Evolutionary conservation across 305 asterid species (phyloP).

Genomic region (Euphrasia arctica): DNA sequence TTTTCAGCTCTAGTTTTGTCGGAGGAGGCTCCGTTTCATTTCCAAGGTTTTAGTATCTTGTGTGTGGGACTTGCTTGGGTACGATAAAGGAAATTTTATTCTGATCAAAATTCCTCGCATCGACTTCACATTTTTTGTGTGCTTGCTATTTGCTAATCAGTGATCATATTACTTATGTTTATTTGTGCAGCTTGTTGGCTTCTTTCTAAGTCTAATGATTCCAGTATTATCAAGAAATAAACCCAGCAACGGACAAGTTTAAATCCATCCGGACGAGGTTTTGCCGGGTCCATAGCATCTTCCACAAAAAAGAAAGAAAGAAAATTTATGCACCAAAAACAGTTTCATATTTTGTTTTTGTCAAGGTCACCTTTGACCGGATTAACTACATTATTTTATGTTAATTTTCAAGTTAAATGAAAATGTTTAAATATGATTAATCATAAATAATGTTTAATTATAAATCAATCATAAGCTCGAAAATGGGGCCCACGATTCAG

Average conservation of each 20-base stretch:
- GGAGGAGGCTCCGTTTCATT: slow-evolving; percentile 43
- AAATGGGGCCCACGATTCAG: not conserved
- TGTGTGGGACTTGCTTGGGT: slow-evolving; percentile 50
- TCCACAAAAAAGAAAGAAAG: too few species aligned
- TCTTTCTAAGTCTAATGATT: slow-evolving; percentile 38
- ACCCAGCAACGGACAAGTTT: slow-evolving; percentile 9
- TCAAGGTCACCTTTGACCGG: too few species aligned
- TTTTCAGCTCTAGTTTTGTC: slow-evolving; percentile 44
- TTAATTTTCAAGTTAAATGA: too few species aligned
- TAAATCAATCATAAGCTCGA: not conserved
- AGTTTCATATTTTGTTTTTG: too few species aligned
- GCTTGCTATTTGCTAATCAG: not conserved
- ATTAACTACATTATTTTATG: too few species aligned
- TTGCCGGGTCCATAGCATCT: not conserved
- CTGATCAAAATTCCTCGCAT: not conserved
- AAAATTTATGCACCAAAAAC: too few species aligned
- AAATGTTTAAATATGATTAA: too few species aligned
- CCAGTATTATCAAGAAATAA: slow-evolving; percentile 30
- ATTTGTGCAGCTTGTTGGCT: slow-evolving; percentile 38
- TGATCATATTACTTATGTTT: not conserved
- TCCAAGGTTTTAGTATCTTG: slow-evolving; percentile 50
- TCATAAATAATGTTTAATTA: too few species aligned
- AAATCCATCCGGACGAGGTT: slow-evolving; percentile 10
- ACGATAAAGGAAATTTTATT: slow-evolving; percentile 6
- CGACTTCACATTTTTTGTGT: not conserved